These are phyloP conservation scores for Wilhelminamyces savonicus DNA, from an alignment of 805 yeast species.

Conservation along the genomic window DNA sequence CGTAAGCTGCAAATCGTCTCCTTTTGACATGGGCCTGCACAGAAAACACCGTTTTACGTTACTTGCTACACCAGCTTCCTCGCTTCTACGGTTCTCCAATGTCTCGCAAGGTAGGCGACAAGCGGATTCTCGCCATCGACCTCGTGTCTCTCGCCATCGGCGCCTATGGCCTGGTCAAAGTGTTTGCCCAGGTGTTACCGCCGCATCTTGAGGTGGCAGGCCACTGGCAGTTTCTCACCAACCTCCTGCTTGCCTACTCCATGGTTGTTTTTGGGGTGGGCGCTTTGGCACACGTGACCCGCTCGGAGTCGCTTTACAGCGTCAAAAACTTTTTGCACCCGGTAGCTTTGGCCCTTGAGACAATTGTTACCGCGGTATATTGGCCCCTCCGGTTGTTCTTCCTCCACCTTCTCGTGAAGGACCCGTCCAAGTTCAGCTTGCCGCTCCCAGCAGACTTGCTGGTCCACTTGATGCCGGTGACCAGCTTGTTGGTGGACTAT, in stretches of 20 bases:
- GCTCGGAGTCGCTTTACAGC: conserved; percentile 15
- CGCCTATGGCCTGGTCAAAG: conserved; percentile 17
- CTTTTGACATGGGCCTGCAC: too few relatives aligned
- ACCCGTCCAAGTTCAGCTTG: conserved; percentile 26
- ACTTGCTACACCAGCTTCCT: too few relatives aligned
- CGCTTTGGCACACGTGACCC: conserved; percentile 25
- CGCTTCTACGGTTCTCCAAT: too few relatives aligned
- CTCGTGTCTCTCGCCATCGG: conserved; percentile 22
- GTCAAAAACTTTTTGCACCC: conserved; percentile 44
- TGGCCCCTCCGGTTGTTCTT: conserved; percentile 62
- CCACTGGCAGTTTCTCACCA: conserved; percentile 67
- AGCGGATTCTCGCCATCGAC: conserved; percentile 16
- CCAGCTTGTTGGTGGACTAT: conserved; percentile 48
- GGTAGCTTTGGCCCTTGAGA: conserved; percentile 50
- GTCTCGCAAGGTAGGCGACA: conserved; percentile 20
- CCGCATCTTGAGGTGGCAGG: conserved; percentile 49
- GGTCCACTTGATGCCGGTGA: conserved; percentile 55
- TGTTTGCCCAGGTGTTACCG: conserved; percentile 34
- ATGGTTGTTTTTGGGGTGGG: conserved; percentile 37
- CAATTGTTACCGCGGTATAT: conserved; percentile 56
- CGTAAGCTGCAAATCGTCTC: too few relatives aligned
- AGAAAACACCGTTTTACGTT: too few relatives aligned
- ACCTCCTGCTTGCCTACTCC: conserved; percentile 48
- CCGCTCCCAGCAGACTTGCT: conserved; percentile 49
- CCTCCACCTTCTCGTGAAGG: conserved; percentile 39